A percentile compares a stretch with the other conserved stretches of the same genome.
Conservation (phyloP, 2,329 filamentous ascomycete species). For the Colletotrichum orchidophilum region DNA sequence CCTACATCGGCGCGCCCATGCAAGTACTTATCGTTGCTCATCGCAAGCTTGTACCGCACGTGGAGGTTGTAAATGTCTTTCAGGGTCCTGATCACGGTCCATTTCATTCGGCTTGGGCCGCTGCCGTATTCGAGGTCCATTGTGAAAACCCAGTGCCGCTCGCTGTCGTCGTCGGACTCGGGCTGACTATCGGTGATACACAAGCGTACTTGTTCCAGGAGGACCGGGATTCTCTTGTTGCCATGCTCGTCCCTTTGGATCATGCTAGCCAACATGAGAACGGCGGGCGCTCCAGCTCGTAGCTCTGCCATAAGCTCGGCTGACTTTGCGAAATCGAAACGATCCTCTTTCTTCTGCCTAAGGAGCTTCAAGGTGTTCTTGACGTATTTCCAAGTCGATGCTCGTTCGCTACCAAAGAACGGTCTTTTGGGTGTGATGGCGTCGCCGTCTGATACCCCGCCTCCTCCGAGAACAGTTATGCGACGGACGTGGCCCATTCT, state of each 20-base stretch:
- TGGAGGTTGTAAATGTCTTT: conserved; percentile 93
- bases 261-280: conserved; percentile 95
- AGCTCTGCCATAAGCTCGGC: conserved; percentile 96
- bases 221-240: conserved; percentile 91
- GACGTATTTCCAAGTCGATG: conserved; percentile 87
- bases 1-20: conserved; percentile 73
- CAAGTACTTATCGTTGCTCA: conserved; percentile 84
- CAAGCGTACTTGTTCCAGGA: conserved; percentile 94
- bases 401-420: conserved; percentile 71
- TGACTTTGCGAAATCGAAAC: conserved; percentile 93
- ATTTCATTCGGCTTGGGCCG: conserved; percentile 94
- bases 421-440: conserved; percentile 65
- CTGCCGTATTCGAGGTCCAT: conserved; percentile 97
- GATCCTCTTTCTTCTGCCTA: conserved; percentile 84
- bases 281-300: conserved; percentile 90
- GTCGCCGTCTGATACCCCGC: conserved; percentile 72
- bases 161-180: conserved; percentile 69
- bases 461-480: conserved; percentile 71
- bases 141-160: conserved; percentile 85
- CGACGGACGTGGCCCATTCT: conserved; percentile 72
- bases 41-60: conserved; percentile 89
- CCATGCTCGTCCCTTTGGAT: conserved; percentile 97
- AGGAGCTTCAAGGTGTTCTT: conserved; percentile 87
- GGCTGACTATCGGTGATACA: conserved; percentile 82
- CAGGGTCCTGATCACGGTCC: conserved; percentile 88